Percentiles rank a stretch among this genome's conserved stretches.
These are phyloP conservation scores for Oryza australiensis DNA, from an alignment of 176 grass and related monocot genomes.

Conservation along the genomic window DNA sequence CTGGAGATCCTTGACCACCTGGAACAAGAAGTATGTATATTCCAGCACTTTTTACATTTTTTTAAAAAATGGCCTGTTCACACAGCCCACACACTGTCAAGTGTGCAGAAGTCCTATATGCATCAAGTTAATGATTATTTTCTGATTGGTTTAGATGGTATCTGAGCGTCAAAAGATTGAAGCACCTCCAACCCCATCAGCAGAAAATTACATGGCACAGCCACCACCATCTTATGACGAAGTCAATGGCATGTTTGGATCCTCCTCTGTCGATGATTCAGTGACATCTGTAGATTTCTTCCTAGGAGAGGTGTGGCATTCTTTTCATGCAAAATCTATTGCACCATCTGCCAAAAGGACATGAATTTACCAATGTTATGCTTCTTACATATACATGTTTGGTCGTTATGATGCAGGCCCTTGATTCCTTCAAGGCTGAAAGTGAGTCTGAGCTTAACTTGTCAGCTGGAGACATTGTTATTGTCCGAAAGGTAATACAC, in stretches of 20 bases:
- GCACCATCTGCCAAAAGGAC: background rate
- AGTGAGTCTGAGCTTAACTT: constrained; percentile 86
- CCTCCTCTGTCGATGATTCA: constrained; percentile 52
- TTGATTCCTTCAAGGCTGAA: constrained; percentile 81
- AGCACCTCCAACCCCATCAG: constrained; percentile 48
- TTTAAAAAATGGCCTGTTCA: background rate
- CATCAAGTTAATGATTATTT: background rate
- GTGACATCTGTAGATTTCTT: constrained; percentile 73
- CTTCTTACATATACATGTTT: constrained; percentile 1
- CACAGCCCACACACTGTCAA: background rate
- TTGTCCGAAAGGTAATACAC: constrained; percentile 81
- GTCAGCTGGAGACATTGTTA: constrained; percentile 78
- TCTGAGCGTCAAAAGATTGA: constrained; percentile 82
- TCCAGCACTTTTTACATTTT: constrained; percentile 8
- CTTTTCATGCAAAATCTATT: background rate
- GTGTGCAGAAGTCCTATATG: background rate
- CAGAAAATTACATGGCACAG: constrained; percentile 57
- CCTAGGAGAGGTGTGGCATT: constrained; percentile 64
- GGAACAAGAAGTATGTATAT: constrained; percentile 61
- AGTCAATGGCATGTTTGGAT: constrained; percentile 56
- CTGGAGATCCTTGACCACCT: constrained; percentile 83
- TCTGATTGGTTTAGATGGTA: constrained; percentile 64
- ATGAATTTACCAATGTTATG: background rate
- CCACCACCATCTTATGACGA: constrained; percentile 75
- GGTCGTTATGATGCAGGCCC: constrained; percentile 50